phyloP scores from a whole-genome alignment of 768 basidiomycete species.

The Neoboletus subvelutipes region DNA sequence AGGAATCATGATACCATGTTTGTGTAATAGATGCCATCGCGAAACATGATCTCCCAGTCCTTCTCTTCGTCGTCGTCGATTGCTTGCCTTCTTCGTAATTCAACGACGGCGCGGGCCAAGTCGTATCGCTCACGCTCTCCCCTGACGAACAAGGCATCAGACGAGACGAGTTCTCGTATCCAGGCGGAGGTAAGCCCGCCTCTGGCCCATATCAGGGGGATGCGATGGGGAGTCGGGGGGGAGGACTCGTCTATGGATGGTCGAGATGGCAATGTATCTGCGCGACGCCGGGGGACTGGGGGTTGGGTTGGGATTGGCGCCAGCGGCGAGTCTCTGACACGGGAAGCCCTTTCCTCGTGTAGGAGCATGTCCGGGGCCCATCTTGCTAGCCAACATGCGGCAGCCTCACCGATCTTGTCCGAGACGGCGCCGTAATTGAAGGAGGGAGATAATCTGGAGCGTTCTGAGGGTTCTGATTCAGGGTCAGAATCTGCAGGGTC shows the following conservation, averaged over 20 bases:
- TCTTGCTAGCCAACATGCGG: constrained; percentile 80
- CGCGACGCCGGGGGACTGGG: constrained; percentile 24
- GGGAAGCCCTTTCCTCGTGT: constrained; percentile 48
- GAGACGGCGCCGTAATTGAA: constrained; percentile 87
- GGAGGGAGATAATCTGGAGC: constrained; percentile 31
- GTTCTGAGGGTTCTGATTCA: constrained; percentile 25
- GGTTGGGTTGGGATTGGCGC: constrained; percentile 20
- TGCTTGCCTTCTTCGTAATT: constrained; percentile 61
- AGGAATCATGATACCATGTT: constrained; percentile 64
- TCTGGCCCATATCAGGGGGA: constrained; percentile 68
- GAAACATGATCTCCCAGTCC: constrained; percentile 70
- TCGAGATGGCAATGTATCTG: constrained; percentile 30
- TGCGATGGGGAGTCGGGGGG: constrained; percentile 13
- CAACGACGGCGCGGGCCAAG: constrained; percentile 71
- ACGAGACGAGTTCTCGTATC: constrained; percentile 70
- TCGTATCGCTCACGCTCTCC: constrained; percentile 81
- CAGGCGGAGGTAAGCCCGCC: constrained; percentile 73
- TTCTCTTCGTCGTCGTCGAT: constrained; percentile 62
- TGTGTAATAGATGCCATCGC: constrained; percentile 75
- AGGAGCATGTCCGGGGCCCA: constrained; percentile 83
- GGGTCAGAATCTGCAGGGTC: constrained; percentile 36
- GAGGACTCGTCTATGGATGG: constrained; percentile 18
- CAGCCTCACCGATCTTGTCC: constrained; percentile 89
- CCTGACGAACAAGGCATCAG: constrained; percentile 77
- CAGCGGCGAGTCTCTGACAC: constrained; percentile 14